Base-by-base conservation (phyloP, 225 moss, liverwort and hornwort species). In the Sphagnum tenellum region DNA sequence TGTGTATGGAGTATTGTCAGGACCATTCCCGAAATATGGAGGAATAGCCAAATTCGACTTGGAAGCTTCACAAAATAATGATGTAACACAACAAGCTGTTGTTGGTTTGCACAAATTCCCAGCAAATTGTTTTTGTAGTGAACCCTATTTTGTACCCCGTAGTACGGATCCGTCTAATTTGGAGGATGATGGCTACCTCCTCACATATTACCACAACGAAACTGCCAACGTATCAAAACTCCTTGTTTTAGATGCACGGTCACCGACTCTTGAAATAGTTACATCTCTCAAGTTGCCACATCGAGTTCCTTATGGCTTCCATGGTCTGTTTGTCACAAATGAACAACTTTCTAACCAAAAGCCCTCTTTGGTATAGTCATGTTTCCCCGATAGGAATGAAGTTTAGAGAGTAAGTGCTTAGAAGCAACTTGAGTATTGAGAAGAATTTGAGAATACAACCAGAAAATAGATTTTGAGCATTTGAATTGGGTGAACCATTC, bases 241-340 rank as follows among this genome's bases (percentile, higher is more conserved):
- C 46, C 64, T 86, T 4, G 66, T 86, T 46, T 12, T 81, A 57
- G 86, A 86, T 10, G 83, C 80, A 1, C 76, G 10, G 12, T 80
- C 78, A 5, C 74, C 83, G 0, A 61, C 72, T 0, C 65, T 86
- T 7, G 73, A 72, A 0, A 66, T 14, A 0, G 77, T 81, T 55
- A 80, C 69, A 63, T 79, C 59, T 11, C 51, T 75, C 47, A 12
- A 73, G 48, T 47, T 83, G 74, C 80, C 86, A 0, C 47, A 57
- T 0, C 56, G 83, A 51, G 80, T 83, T 8, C 86, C 86, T 2
- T 83, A 81, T 52, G 83, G 86, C 3, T 80, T 86, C 2, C 86
- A 86, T 48, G 86, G 83, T 4, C 63, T 65, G 3, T 83, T 83
- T 47, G 54, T 86, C 1, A 70, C 75, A 2, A 72, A 83, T 5